phyloP scores from a whole-genome alignment of 2,329 filamentous ascomycete species.

The Trichoderma polysporum region DNA sequence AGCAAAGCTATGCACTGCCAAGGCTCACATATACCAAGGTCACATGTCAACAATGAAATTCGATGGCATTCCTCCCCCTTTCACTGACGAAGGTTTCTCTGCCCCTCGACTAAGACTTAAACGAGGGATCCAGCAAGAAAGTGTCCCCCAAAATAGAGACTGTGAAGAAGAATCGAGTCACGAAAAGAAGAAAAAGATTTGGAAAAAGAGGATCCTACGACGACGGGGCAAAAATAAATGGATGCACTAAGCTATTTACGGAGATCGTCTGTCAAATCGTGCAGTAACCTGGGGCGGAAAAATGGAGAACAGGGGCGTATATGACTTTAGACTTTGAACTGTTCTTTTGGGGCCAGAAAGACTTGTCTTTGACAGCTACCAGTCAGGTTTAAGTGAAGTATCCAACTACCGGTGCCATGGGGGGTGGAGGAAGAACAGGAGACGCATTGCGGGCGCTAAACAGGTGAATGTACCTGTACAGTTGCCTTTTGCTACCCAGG shows the following conservation, averaged over 20 bases:
- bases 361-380: neutral
- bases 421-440: neutral
- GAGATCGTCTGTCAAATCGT: conserved; percentile 24
- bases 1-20: neutral
- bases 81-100: neutral
- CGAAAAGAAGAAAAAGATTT: neutral
- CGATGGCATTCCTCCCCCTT: neutral
- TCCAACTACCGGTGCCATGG: neutral
- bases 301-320: conserved; percentile 6
- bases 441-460: neutral
- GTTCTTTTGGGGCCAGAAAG: neutral
- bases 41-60: neutral
- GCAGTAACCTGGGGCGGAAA: conserved; percentile 21
- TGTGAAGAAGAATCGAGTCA: conserved; percentile 2
- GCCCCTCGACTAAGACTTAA: neutral
- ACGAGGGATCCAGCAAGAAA: neutral
- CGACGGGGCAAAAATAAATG: neutral
- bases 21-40: neutral
- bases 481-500: neutral
- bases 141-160: neutral
- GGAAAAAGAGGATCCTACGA: conserved; percentile 3
- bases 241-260: conserved; percentile 16
- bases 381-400: neutral
- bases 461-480: neutral
- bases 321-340: neutral